These are phyloP conservation scores for Halocafeteria seosinensis DNA, from an alignment of 108 stramenopile species.

Conservation along the genomic window DNA sequence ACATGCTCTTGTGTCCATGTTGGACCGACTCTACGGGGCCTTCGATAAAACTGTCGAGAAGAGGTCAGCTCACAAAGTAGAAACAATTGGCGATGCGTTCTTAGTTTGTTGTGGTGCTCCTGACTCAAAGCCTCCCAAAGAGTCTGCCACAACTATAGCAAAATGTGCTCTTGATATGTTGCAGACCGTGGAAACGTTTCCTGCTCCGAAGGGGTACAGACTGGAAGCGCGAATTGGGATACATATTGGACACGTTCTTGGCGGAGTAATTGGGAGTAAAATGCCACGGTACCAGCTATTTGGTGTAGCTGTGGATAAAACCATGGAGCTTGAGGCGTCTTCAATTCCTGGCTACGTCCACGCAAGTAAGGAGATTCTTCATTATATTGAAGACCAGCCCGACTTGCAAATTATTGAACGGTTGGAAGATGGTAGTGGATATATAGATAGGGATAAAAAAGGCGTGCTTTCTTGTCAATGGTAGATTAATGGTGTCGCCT, in stretches of 20 bases:
- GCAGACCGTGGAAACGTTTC: background rate
- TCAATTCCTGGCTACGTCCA: background rate
- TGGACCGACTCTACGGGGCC: constrained; percentile 44
- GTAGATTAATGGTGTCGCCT: too few relatives aligned
- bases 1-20: constrained; percentile 38
- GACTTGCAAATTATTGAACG: background rate
- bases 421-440: background rate
- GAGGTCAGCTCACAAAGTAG: constrained; percentile 48
- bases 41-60: constrained; percentile 39
- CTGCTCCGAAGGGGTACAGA: background rate
- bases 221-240: constrained; percentile 1
- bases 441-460: background rate
- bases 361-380: background rate
- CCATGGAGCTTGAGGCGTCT: background rate
- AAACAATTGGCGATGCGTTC: constrained; percentile 32
- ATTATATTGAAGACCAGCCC: background rate
- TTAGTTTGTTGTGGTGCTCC: constrained; percentile 4
- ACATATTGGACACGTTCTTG: background rate
- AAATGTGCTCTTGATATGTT: constrained; percentile 8
- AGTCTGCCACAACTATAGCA: background rate
- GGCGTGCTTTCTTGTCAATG: too few relatives aligned
- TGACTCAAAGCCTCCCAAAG: background rate
- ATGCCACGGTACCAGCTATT: constrained; percentile 13
- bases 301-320: background rate
- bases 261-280: background rate